Conservation (phyloP, 768 basidiomycete genomes). For the Fomitopsis pulvina region DNA sequence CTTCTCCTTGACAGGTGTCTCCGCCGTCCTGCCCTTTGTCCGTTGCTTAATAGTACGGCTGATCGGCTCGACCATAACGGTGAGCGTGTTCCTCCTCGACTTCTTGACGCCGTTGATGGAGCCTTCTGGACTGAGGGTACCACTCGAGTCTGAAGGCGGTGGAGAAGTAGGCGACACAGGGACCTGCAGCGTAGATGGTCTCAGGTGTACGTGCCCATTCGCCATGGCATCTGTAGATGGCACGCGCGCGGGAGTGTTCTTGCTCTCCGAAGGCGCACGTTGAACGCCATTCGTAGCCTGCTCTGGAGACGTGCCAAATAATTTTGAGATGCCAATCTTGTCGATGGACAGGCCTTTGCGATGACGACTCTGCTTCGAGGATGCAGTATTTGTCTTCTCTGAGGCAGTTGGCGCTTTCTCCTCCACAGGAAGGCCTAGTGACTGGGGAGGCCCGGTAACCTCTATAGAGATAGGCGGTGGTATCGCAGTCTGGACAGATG, state of each 20-base stretch:
- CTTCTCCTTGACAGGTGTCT: constrained; percentile 28
- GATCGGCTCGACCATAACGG: constrained; percentile 80
- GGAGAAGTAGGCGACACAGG: constrained; percentile 7
- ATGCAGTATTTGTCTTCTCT: constrained; percentile 18
- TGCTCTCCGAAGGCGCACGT: constrained; percentile 37
- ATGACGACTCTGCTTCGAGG: constrained; percentile 42
- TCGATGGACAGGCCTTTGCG: constrained; percentile 70
- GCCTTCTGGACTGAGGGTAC: constrained; percentile 30
- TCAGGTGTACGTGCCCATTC: constrained; percentile 13
- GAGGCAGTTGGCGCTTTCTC: constrained; percentile 17
- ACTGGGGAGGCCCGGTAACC: constrained; percentile 25
- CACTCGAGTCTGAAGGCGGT: constrained; percentile 10
- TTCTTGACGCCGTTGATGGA: constrained; percentile 39
- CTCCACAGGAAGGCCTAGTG: constrained; percentile 15
- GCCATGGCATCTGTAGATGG: constrained; percentile 20
- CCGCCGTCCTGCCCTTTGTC: constrained; percentile 17
- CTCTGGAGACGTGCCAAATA: constrained; percentile 46
- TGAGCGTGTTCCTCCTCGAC: constrained; percentile 74
- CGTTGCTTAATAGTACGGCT: constrained; percentile 41
- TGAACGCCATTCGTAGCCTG: constrained; percentile 24
- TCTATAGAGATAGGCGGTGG: constrained; percentile 23
- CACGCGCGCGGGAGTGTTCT: constrained; percentile 15
- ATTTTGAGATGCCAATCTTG: constrained; percentile 72
- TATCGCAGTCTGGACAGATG: constrained; percentile 6
- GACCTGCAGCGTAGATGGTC: constrained; percentile 28